Conservation (phyloP, 1,284 basidiomycete species). For the Hemileia vastatrix region DNA sequence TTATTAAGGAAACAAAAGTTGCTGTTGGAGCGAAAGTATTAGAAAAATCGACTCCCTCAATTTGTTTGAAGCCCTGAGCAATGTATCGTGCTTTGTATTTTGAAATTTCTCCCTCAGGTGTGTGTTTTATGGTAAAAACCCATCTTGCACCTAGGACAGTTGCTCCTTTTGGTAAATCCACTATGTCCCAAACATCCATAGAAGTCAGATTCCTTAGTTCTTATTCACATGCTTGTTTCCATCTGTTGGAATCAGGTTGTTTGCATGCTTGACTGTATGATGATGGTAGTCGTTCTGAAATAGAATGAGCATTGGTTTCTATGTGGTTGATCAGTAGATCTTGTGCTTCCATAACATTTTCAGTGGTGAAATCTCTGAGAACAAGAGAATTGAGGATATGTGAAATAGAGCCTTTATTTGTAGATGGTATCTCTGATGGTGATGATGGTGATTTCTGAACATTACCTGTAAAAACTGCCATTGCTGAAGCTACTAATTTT, state of each 20-base stretch:
- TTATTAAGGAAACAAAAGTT: not conserved
- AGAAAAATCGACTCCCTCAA: not conserved
- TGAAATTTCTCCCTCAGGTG: not conserved
- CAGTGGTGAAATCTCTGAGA: no score
- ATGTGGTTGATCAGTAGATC: no score
- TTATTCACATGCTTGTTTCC: not conserved
- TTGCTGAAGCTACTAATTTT: no score
- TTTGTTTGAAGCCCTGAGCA: not conserved
- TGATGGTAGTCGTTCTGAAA: no score
- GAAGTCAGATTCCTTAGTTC: not conserved
- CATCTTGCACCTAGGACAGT: not conserved
- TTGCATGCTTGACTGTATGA: not conserved
- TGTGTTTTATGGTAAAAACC: conserved; percentile 3
- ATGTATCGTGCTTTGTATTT: not conserved
- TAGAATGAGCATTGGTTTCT: no score
- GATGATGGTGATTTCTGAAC: no score
- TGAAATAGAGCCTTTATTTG: no score
- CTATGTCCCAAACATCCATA: not conserved
- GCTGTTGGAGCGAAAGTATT: not conserved
- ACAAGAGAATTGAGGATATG: no score
- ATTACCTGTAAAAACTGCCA: no score
- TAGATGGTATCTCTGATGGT: no score
- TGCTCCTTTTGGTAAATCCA: not conserved
- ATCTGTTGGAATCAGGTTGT: not conserved
- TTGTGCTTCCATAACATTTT: no score